Base-by-base conservation (phyloP, 345 rosid species). In the Hibiscus trionum region DNA sequence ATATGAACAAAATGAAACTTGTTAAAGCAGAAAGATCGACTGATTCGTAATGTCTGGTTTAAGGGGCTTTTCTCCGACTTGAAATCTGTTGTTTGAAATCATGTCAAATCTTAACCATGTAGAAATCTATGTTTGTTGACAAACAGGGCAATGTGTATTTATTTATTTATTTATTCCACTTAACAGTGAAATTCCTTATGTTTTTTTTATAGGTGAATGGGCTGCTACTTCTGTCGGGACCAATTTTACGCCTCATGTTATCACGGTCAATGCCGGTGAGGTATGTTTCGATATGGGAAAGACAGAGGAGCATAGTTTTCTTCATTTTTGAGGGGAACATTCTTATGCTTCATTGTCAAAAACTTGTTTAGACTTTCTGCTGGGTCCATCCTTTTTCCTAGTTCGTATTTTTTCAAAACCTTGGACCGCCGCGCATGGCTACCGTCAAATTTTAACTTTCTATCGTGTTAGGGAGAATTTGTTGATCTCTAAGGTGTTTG, bases 251-350 rank as follows among this genome's bases (percentile, higher is more conserved):
- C 94, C 97, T 19, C 97, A 91, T 80, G 77, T 91, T 72, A 89
- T 91, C 78, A 85, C 84, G 55, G 92, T 91, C 81, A 83, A 87
- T 71, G 77, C 92, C 5, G 94, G 97, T 26, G 97, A 91, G 97
- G 97, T 91, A 86, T 72, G 82, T 71, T 42, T 67, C 42, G 42
- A 9, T 16, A 9, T 35, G 17, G 52, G 46, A 19, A 21, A 15
- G 39, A 35, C 19, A 12, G 46, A 10, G 14, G 47, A 10, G 26
- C 39, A 21, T 47, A 12, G 42, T 7, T 37, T 37, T 37, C 42
- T 35, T 37, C 10, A 37, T 5, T 35, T 35, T 35, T 1, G 39
- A 35, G 8, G 7, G 39, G 53, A 47, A 47, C 39, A 66, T 46
- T 21, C 24, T 21, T 66, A 15, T 47, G 24, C 16, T 47, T 47